Base-by-base conservation (phyloP, 2,329 filamentous ascomycete species). In the Aspergillus ruber region DNA sequence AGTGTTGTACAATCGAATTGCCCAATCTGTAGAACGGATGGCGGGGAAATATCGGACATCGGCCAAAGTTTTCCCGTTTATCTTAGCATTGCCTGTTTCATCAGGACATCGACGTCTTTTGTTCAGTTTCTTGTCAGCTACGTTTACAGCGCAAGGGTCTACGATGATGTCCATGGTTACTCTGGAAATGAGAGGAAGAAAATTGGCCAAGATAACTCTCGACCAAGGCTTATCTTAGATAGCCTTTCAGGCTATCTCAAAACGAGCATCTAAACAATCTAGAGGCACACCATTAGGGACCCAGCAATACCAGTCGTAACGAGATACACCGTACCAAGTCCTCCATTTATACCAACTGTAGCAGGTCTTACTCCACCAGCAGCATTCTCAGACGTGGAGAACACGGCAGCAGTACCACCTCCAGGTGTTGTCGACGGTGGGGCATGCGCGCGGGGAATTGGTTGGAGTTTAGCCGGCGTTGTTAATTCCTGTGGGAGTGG, bases 361-460 rank as follows among this genome's bases (percentile, higher is more conserved):
- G 55, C 54, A 38, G 61, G 17, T 6, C 44, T 49, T 18, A 49
- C 42, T 20, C 47, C 35, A 38, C 55, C 62, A 46, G 54, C 64
- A 25, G 53, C 55, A 13, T 13, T 7, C 23, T 18, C 6, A 3
- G 42, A 20, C 6, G 42, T 35, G 10, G 23, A 35, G 13, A 10
- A 8, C 7, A 29, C 18, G 46, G 58, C 57, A 21, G 58, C 20
- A 8, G 35, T 15, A 38, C 35, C 32, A n/a, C 12, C 32, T 21
- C 21, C 21, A 21, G 60, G 70, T 74, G 38, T 69, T 58, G 56
- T 69, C 73, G 43, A 82, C 70, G 6, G 72, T 73, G 13, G 90
- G 90, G 80, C 91, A 96, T 33, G 77, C 64, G 45, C 74, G 75
- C 43, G 80, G 76, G 15, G 80, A 81, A 78, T 88, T 90, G 66